A percentile compares a stretch with the other conserved stretches of the same genome.
phyloP scores from a whole-genome alignment of 2,329 filamentous ascomycete genomes.

The Diaporthe amygdali region DNA sequence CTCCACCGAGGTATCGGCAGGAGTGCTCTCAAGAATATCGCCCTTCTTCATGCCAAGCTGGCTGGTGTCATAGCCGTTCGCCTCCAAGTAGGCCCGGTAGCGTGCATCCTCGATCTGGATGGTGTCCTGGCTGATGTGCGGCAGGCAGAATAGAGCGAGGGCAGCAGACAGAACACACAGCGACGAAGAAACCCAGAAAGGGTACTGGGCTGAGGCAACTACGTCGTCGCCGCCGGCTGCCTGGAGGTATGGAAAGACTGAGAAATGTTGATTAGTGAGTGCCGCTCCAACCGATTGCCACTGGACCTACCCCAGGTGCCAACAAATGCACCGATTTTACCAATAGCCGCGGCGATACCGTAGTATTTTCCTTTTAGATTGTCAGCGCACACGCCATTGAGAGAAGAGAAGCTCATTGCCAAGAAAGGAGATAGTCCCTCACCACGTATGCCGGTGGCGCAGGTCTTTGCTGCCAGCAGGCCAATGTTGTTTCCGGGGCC shows the following conservation, averaged over 20 bases:
- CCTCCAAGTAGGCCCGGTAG: constrained; percentile 76
- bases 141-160: constrained; percentile 70
- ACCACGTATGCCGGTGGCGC: constrained; percentile 85
- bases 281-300: neutral
- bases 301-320: constrained; percentile 66
- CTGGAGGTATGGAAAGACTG: constrained; percentile 73
- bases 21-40: constrained; percentile 34
- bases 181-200: constrained; percentile 83
- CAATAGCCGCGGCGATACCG: constrained; percentile 72
- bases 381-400: neutral
- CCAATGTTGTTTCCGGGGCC: constrained; percentile 94
- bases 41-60: constrained; percentile 53
- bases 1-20: neutral
- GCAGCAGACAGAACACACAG: constrained; percentile 78
- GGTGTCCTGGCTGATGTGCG: constrained; percentile 83
- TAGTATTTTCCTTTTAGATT: constrained; percentile 59
- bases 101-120: constrained; percentile 77
- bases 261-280: neutral
- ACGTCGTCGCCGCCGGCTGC: constrained; percentile 60
- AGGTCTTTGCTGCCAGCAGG: constrained; percentile 84
- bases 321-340: constrained; percentile 84
- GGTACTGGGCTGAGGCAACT: constrained; percentile 75
- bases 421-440: constrained; percentile 31
- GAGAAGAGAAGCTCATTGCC: too few species aligned
- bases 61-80: constrained; percentile 76